A percentile compares a stretch with the other conserved stretches of the same genome.
phyloP scores from a whole-genome alignment of 2,329 filamentous ascomycete species.

The Epichloe festucae region DNA sequence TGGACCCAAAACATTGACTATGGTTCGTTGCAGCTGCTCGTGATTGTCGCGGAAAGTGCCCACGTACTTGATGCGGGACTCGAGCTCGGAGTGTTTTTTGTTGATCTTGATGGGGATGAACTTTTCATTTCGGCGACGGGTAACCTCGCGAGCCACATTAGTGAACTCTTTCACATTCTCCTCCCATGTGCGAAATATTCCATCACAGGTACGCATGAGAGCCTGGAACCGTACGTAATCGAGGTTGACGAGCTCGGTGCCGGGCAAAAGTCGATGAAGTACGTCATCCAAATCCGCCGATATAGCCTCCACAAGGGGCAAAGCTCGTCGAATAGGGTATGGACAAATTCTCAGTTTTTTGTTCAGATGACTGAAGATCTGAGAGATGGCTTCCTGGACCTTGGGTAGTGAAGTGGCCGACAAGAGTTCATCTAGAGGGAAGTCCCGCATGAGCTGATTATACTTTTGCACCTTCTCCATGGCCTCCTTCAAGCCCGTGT shows the following conservation, averaged over 20 bases:
- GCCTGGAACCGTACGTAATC: slow-evolving; percentile 82
- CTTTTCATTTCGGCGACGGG: slow-evolving; percentile 84
- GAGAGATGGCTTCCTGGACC: slow-evolving; percentile 73
- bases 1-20: slow-evolving; percentile 88
- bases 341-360: slow-evolving; percentile 95
- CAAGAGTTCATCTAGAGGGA: slow-evolving; percentile 85
- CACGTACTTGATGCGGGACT: slow-evolving; percentile 86
- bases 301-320: slow-evolving; percentile 93
- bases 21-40: slow-evolving; percentile 91
- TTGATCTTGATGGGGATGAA: slow-evolving; percentile 97
- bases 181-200: slow-evolving; percentile 88
- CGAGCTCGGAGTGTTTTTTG: slow-evolving; percentile 79
- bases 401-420: slow-evolving; percentile 84
- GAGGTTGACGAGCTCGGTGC: slow-evolving; percentile 78
- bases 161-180: slow-evolving; percentile 96
- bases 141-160: slow-evolving; percentile 91
- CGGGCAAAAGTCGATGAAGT: slow-evolving; percentile 74
- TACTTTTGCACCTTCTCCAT: slow-evolving; percentile 97
- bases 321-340: slow-evolving; percentile 81
- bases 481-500: slow-evolving; percentile 91
- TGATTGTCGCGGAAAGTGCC: slow-evolving; percentile 92
- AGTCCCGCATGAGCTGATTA: slow-evolving; percentile 97
- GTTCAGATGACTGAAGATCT: slow-evolving; percentile 91
- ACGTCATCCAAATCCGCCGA: slow-evolving; percentile 83
- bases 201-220: slow-evolving; percentile 71